A percentile compares a stretch with the other conserved stretches of the same genome.
phyloP scores from a whole-genome alignment of 495 filamentous ascomycete species.

The Friedmanniomyces endolithicus region DNA sequence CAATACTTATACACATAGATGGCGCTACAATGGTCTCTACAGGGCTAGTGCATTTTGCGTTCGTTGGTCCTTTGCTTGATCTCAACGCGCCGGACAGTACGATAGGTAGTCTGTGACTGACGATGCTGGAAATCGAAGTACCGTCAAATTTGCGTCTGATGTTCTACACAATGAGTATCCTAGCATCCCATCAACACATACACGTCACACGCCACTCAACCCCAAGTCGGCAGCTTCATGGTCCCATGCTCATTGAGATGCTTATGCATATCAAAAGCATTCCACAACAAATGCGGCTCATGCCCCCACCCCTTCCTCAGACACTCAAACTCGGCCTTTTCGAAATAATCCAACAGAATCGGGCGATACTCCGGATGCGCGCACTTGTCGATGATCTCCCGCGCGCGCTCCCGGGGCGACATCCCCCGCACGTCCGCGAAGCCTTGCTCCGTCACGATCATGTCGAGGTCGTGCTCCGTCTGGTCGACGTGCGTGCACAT shows the following conservation, averaged over 20 bases:
- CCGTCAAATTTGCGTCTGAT: too few species aligned
- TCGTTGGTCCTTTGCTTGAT: too few species aligned
- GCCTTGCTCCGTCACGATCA: conserved; percentile 78
- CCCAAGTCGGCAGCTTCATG: conserved; percentile 61
- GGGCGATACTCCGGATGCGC: conserved; percentile 78
- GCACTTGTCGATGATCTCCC: conserved; percentile 78
- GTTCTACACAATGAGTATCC: not conserved
- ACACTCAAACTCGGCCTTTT: conserved; percentile 79
- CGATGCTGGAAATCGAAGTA: too few species aligned
- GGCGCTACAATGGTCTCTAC: conserved; percentile 12
- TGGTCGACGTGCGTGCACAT: conserved; percentile 91
- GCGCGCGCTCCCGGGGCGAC: conserved; percentile 65
- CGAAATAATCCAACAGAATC: conserved; percentile 72
- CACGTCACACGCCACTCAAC: conserved; percentile 13
- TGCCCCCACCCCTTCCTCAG: conserved; percentile 80
- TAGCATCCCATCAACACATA: not conserved
- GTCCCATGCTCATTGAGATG: conserved; percentile 67
- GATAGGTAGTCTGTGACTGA: too few species aligned
- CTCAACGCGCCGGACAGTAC: too few species aligned
- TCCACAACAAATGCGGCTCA: conserved; percentile 75
- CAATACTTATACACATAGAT: not conserved
- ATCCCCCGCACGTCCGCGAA: conserved; percentile 77
- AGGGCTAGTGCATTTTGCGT: too few species aligned
- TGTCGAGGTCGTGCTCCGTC: conserved; percentile 82
- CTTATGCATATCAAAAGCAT: conserved; percentile 82